Conservation (phyloP, 2,329 filamentous ascomycete genomes). For the Colletotrichum zoysiae region DNA sequence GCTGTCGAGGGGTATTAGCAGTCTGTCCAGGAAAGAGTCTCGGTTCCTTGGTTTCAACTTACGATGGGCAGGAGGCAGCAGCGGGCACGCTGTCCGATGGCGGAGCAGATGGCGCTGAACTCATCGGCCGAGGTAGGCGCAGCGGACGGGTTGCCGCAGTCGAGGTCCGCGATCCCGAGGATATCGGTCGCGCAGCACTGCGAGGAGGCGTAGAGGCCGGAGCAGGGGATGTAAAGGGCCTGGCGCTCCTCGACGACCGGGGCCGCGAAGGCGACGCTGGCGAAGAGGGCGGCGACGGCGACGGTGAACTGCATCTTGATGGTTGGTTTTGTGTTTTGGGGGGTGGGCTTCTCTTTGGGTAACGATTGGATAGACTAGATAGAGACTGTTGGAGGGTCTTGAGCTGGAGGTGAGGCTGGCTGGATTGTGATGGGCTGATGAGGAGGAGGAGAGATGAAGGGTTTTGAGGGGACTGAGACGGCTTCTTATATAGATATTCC, state of each 20-base stretch:
- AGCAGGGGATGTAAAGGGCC: constrained; percentile 56
- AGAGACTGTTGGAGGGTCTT: neutral
- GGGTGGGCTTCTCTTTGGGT: neutral
- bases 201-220: constrained; percentile 56
- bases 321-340: neutral
- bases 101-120: constrained; percentile 62
- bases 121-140: constrained; percentile 54
- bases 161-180: constrained; percentile 67
- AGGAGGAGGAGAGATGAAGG: neutral
- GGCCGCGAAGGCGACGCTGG: constrained; percentile 48
- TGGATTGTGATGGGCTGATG: constrained; percentile 26
- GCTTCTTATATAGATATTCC: constrained; percentile 33
- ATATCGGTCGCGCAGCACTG: constrained; percentile 74
- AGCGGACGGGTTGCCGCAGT: constrained; percentile 63
- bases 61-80: constrained; percentile 68
- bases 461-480: neutral
- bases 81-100: constrained; percentile 65
- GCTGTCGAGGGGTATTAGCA: constrained; percentile 30
- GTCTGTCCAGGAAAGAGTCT: neutral
- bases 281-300: constrained; percentile 38
- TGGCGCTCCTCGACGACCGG: constrained; percentile 52
- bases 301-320: constrained; percentile 41
- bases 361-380: neutral
- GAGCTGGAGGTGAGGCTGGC: constrained; percentile 1
- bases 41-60: neutral